Evolutionary conservation across 2,329 filamentous ascomycete species (phyloP).

Genomic region (Stemphylium beticola): DNA sequence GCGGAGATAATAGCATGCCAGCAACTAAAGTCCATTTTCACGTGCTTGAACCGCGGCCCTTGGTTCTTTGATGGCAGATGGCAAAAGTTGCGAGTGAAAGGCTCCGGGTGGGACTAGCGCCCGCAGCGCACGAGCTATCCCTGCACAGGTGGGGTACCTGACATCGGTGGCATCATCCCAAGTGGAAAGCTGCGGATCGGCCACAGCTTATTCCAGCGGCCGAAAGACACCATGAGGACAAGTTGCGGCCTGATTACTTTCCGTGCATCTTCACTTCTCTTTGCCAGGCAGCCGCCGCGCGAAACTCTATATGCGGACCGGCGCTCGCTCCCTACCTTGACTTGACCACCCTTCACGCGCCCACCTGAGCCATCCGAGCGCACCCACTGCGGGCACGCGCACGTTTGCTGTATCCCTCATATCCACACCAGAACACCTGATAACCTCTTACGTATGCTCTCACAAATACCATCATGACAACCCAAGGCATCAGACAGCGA

Average conservation of each 20-base stretch:
- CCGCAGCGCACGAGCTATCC: slow-evolving; percentile 5
- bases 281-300: neutral
- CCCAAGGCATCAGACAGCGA: slow-evolving; percentile 41
- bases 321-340: too few relatives aligned
- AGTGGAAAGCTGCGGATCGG: slow-evolving; percentile 23
- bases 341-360: slow-evolving; percentile 15
- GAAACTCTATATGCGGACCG: slow-evolving; percentile 8
- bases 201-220: slow-evolving; percentile 18
- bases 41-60: slow-evolving; percentile 2
- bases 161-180: slow-evolving; percentile 17
- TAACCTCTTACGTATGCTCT: slow-evolving; percentile 3
- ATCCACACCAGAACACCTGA: slow-evolving; percentile 2
- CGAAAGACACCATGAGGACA: slow-evolving; percentile 10
- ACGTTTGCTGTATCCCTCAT: slow-evolving; percentile 7
- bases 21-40: slow-evolving; percentile 18
- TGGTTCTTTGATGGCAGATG: neutral
- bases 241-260: slow-evolving; percentile 12
- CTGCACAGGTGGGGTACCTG: slow-evolving; percentile 13
- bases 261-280: neutral
- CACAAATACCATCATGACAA: slow-evolving; percentile 31
- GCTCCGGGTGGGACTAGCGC: slow-evolving; percentile 13
- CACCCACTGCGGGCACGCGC: slow-evolving; percentile 15
- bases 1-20: slow-evolving; percentile 12
- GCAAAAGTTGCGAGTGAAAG: slow-evolving; percentile 16
- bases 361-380: slow-evolving; percentile 19